Conservation (phyloP, 306 rosid genomes). For the Trichosanthes truncata region DNA sequence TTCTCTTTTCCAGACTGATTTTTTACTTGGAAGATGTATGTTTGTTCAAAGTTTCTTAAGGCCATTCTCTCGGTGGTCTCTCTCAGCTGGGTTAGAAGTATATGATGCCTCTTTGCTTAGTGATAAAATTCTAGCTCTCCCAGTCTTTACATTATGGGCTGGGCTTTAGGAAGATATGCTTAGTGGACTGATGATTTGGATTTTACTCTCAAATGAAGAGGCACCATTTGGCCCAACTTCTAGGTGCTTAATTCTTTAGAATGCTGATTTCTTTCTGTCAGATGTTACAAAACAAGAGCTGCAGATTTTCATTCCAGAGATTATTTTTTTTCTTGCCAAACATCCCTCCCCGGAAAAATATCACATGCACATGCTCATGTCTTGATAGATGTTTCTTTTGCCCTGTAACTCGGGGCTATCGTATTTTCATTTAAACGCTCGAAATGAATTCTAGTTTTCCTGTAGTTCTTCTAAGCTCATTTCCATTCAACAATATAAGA, state of each 20-base stretch:
- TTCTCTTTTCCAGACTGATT: slow-evolving; percentile 1
- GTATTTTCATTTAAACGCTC: not conserved
- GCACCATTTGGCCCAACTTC: not conserved
- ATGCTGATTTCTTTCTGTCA: no score
- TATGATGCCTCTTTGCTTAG: not conserved
- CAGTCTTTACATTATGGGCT: not conserved
- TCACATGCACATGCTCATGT: not conserved
- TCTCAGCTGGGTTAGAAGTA: not conserved
- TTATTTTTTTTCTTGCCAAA: not conserved
- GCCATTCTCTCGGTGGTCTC: slow-evolving; percentile 5
- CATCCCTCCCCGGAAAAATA: not conserved
- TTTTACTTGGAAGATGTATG: not conserved
- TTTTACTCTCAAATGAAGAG: no score
- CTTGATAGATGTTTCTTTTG: not conserved
- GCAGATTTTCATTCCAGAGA: not conserved
- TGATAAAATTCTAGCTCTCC: not conserved
- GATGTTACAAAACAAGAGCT: not conserved
- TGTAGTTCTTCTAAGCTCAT: not conserved
- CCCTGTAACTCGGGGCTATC: not conserved
- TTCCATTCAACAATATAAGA: not conserved
- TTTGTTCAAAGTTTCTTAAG: slow-evolving; percentile 8
- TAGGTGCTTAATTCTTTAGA: no score
- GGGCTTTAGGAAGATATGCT: not conserved
- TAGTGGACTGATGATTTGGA: not conserved
- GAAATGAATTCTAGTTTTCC: not conserved